Evolutionary conservation across 225 moss, liverwort and hornwort species (phyloP), one percentile per base, ranked within the genome.

Genomic region (Marchantia polymorpha): DNA sequence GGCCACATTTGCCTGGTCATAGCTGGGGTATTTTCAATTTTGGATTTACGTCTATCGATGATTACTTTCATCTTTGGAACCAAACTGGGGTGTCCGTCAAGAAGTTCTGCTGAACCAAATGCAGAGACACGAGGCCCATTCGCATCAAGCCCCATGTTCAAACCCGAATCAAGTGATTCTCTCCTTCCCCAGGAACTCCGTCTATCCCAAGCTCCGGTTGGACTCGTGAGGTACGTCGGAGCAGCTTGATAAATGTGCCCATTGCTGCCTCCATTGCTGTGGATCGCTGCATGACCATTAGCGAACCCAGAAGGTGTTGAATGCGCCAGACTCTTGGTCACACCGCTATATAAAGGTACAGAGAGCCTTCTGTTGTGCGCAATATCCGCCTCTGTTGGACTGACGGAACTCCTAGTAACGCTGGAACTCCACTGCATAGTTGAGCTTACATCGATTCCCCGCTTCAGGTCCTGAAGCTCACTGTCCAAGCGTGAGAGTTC

Each of bases 401-500:
- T 84, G 64, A 77, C 53, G 20, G 84, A 56, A 69, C 78, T 83
- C 66, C 78, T 72, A 50, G 11, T 63, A 12, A 74, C 59, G 53
- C 58, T 74, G 6, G 77, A 56, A 77, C 76, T 67, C 84, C 76
- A 84, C 64, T 82, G 88, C 76, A 69, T 73, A 39, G 69, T 22
- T 56, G 79, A 80, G 80, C 31, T 77, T 64, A 76, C 81, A 78
- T 86, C 86, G 64, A 88, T 80, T 79, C 89, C 93, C 86, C 89
- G 85, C 84, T 90, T 93, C 73, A 93, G 81, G 73, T 83, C 85
- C 81, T 90, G 93, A 50, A 92, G 87, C 82, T 92, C 89, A 80
- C 78, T 88, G 69, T 94, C 91, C 82, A 94, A 82, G 69, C 90
- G 86, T 78, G 88, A 89, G 75, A 94, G 86, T 82, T 92, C 91